A percentile compares a stretch with the other conserved stretches of the same genome.
These are phyloP conservation scores for Aspergillus taichungensis DNA, from an alignment of 495 filamentous ascomycete genomes.

Conservation along the genomic window DNA sequence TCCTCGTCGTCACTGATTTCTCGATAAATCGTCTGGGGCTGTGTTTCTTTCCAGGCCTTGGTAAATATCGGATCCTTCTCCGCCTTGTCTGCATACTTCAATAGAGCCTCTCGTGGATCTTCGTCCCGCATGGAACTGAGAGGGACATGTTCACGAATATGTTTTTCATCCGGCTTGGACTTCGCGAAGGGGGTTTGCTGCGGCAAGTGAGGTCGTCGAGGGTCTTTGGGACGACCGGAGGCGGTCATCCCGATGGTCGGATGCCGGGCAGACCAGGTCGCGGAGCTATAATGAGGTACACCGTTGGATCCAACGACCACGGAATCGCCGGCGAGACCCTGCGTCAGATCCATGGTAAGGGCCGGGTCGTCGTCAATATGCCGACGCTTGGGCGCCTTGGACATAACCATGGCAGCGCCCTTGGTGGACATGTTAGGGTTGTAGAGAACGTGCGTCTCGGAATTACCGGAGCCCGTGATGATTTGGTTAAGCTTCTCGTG, in stretches of 20 bases:
- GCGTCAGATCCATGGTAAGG: slow-evolving; percentile 70
- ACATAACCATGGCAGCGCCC: slow-evolving; percentile 85
- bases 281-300: slow-evolving; percentile 36
- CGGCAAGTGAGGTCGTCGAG: slow-evolving; percentile 72
- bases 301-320: slow-evolving; percentile 53
- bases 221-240: slow-evolving; percentile 71
- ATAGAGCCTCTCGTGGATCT: slow-evolving; percentile 84
- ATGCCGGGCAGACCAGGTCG: slow-evolving; percentile 54
- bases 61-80: slow-evolving; percentile 93
- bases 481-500: slow-evolving; percentile 95
- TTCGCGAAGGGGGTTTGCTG: slow-evolving; percentile 86
- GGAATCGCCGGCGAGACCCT: slow-evolving; percentile 73
- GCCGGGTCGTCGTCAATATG: slow-evolving; percentile 89
- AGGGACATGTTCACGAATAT: slow-evolving; percentile 80
- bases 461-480: slow-evolving; percentile 83
- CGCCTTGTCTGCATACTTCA: slow-evolving; percentile 92
- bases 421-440: slow-evolving; percentile 70
- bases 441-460: slow-evolving; percentile 82
- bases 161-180: slow-evolving; percentile 79
- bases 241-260: slow-evolving; percentile 66
- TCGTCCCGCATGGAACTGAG: slow-evolving; percentile 94
- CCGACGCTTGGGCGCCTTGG: slow-evolving; percentile 83
- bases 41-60: slow-evolving; percentile 82
- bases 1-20: slow-evolving; percentile 88
- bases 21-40: slow-evolving; percentile 87